Evolutionary conservation across 1,284 basidiomycete genomes (phyloP).

Genomic region (Pisolithus thermaeus): DNA sequence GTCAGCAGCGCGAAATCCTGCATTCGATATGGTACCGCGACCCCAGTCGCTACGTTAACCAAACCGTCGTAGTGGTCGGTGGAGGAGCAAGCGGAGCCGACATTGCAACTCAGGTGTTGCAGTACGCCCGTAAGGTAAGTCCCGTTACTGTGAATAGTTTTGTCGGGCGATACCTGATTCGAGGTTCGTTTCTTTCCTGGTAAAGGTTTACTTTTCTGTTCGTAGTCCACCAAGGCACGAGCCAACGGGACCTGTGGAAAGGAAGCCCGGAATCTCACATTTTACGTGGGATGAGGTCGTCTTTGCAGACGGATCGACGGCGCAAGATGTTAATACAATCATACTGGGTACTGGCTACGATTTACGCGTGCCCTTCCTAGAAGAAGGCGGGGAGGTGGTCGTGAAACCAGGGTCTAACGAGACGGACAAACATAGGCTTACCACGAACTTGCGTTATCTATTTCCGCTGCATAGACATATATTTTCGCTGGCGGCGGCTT

Average conservation of each 20-base stretch:
- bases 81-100: slow-evolving; percentile 47
- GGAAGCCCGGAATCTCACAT: slow-evolving; percentile 41
- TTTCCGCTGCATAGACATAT: slow-evolving; percentile 51
- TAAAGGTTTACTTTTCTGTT: slow-evolving; percentile 41
- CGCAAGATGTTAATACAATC: slow-evolving; percentile 39
- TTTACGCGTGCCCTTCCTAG: slow-evolving; percentile 47
- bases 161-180: background rate
- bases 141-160: background rate
- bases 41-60: slow-evolving; percentile 38
- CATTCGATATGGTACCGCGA: slow-evolving; percentile 53
- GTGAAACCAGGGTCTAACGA: slow-evolving; percentile 21
- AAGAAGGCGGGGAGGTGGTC: slow-evolving; percentile 29
- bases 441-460: slow-evolving; percentile 47
- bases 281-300: slow-evolving; percentile 41
- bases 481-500: slow-evolving; percentile 40
- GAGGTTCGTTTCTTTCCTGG: background rate
- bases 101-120: slow-evolving; percentile 36
- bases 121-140: slow-evolving; percentile 39
- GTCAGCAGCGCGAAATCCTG: slow-evolving; percentile 32
- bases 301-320: slow-evolving; percentile 40
- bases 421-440: slow-evolving; percentile 26
- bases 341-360: slow-evolving; percentile 54
- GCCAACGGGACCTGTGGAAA: slow-evolving; percentile 26
- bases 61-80: slow-evolving; percentile 47
- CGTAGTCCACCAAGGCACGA: slow-evolving; percentile 19